Base-by-base conservation (phyloP, 495 filamentous ascomycete genomes). In the Xylaria castorea region DNA sequence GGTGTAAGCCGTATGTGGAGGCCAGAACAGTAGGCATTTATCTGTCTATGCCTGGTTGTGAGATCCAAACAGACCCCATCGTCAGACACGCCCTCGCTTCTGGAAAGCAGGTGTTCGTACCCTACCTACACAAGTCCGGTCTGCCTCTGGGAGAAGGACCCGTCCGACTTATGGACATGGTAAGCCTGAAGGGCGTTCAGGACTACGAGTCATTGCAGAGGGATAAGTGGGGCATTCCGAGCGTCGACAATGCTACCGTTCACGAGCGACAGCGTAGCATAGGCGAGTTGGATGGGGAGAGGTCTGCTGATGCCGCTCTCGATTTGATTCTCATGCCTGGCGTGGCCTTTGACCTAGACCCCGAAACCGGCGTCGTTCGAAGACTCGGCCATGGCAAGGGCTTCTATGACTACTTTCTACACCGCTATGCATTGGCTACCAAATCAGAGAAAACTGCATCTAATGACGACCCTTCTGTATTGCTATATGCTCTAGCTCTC, bases 311-410 rank as follows among this genome's bases (percentile, higher is more conserved):
- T 61, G 70, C 79, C 7, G 73, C 82, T 25, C 81, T 97, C 53
- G 94, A 99, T 79, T 78, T 98, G 71, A 90, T 99, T 66, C 87
- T 99, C 27, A 90, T 98, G 90, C 96, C 96, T 2, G 96, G 96
- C 18, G 92, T 98, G 81, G 96, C 93, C 11, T 99, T 98, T 79
- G 95, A 97, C 80, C 77, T 83, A 16, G 86, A 85, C 42, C 81
- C 84, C 40, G 68, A 79, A 9, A 79, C 69, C 68, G 83, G 82
- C 20, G 75, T 66, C 61, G 89, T 95, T 68, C 87, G 91, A 74
- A 86, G 96, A 78, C 85, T 98, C 14, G 96, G 96, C 11, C 97
- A 99, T 85, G 96, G 96, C 66, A 97, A 93, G 85, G 96, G 97
- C 58, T 99, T 94, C 82, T 99, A 98, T 88, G 96, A 99, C 82